A percentile compares a stretch with the other conserved stretches of the same genome.
These are phyloP conservation scores for Arthrocladium fulminans DNA, from an alignment of 2,329 filamentous ascomycete species.

Conservation along the genomic window DNA sequence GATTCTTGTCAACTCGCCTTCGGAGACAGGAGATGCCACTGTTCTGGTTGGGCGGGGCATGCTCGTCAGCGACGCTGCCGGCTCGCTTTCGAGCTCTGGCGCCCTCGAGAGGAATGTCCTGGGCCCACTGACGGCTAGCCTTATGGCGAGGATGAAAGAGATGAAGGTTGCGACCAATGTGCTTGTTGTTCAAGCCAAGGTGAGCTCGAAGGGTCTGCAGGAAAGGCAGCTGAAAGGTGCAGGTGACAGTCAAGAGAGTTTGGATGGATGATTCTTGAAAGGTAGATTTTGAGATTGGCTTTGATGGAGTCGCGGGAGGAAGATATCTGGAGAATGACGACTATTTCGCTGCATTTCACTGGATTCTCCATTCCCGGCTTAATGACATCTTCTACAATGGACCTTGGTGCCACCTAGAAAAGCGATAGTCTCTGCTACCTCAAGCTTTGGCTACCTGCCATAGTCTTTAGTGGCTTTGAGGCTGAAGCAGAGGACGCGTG, in stretches of 20 bases:
- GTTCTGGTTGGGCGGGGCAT: conserved; percentile 1
- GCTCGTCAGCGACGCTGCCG: background rate
- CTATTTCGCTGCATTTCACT: no score
- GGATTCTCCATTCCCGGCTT: no score
- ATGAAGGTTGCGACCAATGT: conserved; percentile 2
- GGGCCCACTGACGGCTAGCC: background rate
- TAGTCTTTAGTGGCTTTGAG: background rate
- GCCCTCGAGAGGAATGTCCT: conserved; percentile 4
- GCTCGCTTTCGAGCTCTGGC: background rate
- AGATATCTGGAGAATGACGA: no score
- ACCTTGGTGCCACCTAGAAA: no score
- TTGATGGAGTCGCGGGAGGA: no score
- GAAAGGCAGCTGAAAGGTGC: background rate
- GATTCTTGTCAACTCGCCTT: background rate
- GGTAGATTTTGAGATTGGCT: no score
- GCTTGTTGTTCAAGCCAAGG: conserved; percentile 5
- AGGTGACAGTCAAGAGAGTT: conserved; percentile 5
- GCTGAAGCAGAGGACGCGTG: background rate
- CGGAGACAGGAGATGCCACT: conserved; percentile 6
- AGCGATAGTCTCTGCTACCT: no score
- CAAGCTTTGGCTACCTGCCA: background rate
- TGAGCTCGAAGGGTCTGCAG: background rate
- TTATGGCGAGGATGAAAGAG: conserved; percentile 6
- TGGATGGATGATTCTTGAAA: background rate
- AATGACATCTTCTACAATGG: no score